A percentile compares a stretch with the other conserved stretches of the same genome.
These are phyloP conservation scores for Tricladium varicosporioides DNA, from an alignment of 2,329 filamentous ascomycete species.

Conservation along the genomic window DNA sequence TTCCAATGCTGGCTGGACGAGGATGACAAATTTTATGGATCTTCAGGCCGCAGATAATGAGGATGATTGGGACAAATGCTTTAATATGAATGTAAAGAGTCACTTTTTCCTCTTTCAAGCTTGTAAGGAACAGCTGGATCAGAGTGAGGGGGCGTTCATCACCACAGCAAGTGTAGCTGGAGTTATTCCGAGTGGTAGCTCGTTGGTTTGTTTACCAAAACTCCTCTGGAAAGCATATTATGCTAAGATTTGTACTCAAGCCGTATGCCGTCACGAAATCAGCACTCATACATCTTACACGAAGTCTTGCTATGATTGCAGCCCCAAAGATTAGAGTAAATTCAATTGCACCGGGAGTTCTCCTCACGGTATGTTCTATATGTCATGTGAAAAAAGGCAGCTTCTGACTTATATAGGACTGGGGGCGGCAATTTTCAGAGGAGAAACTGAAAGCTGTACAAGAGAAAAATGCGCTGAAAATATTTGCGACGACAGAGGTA, in stretches of 20 bases:
- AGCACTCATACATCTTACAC: conserved; percentile 61
- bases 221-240: neutral
- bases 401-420: conserved; percentile 21
- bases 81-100: conserved; percentile 61
- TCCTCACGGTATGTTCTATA: conserved; percentile 43
- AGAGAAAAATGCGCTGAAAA: conserved; percentile 23
- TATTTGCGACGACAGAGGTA: conserved; percentile 25
- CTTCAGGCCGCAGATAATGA: conserved; percentile 54
- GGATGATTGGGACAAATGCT: conserved; percentile 58
- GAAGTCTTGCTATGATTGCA: conserved; percentile 50
- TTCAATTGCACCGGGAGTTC: conserved; percentile 52
- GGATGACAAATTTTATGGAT: conserved; percentile 43
- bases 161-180: conserved; percentile 64
- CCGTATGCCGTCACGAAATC: conserved; percentile 78
- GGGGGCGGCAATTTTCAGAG: conserved; percentile 24
- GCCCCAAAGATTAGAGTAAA: conserved; percentile 59
- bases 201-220: conserved; percentile 41
- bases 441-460: conserved; percentile 18
- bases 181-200: conserved; percentile 61
- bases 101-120: conserved; percentile 60
- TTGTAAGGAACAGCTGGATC: conserved; percentile 51
- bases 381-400: neutral
- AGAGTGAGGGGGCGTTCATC: conserved; percentile 58
- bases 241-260: conserved; percentile 33
- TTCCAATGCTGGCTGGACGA: conserved; percentile 66